These are phyloP conservation scores for Boletus rex-veris DNA, from an alignment of 768 basidiomycete genomes.

Conservation along the genomic window DNA sequence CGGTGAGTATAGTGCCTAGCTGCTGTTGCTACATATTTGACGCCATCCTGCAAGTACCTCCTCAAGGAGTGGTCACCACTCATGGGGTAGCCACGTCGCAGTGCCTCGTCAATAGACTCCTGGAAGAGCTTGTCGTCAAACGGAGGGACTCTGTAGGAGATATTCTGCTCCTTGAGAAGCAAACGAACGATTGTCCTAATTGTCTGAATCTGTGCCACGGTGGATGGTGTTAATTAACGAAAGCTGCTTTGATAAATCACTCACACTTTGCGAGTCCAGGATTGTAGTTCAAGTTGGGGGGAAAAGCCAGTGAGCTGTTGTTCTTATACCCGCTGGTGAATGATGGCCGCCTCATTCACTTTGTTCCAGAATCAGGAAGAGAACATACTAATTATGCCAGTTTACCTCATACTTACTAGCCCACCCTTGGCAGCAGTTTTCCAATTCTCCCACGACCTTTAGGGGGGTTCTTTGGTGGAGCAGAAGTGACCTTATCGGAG, in stretches of 20 bases:
- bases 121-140: not conserved
- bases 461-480: no score
- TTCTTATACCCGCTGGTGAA: no score
- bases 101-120: not conserved
- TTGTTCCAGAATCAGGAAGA: no score
- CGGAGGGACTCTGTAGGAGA: not conserved
- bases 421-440: no score
- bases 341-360: no score
- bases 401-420: no score
- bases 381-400: no score
- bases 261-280: no score
- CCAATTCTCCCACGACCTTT: no score
- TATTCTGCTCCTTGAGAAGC: not conserved
- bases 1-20: not conserved
- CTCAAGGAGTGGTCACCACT: not conserved
- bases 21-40: not conserved
- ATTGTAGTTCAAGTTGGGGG: no score
- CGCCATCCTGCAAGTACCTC: not conserved
- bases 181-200: not conserved
- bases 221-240: not conserved
- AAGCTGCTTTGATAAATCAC: not conserved
- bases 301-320: no score
- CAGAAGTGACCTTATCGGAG: no score
- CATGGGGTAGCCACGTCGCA: not conserved
- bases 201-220: not conserved